Evolutionary conservation across 495 filamentous ascomycete genomes (phyloP).

Genomic region (Cairneyella variabilis): DNA sequence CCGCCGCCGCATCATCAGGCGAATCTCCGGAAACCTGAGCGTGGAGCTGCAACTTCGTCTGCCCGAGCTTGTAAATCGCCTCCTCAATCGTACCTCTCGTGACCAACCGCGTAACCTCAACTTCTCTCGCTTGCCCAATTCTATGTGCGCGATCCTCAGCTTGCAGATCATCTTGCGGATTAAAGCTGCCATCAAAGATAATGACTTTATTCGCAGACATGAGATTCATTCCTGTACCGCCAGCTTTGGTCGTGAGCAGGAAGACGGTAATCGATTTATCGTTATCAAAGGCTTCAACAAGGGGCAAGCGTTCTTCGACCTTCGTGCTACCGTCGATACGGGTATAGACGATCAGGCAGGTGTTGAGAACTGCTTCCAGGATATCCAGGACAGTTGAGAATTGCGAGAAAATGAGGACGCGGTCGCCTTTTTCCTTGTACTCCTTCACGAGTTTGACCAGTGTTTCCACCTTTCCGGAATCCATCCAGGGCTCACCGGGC

Average conservation of each 20-base stretch:
- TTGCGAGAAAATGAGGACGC: conserved; percentile 84
- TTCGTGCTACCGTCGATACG: conserved; percentile 82
- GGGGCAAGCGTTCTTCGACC: conserved; percentile 75
- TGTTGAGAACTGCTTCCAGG: conserved; percentile 74
- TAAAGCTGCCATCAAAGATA: conserved; percentile 93
- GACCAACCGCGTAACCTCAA: conserved; percentile 80
- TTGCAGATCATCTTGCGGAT: conserved; percentile 94
- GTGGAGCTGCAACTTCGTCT: conserved; percentile 91
- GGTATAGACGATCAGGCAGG: conserved; percentile 67
- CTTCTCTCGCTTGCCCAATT: conserved; percentile 83
- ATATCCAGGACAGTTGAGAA: conserved; percentile 92
- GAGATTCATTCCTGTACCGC: conserved; percentile 92
- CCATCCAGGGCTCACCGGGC: conserved; percentile 77
- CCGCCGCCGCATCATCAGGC: conserved; percentile 38
- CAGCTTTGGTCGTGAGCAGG: conserved; percentile 87
- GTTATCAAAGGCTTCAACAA: conserved; percentile 81
- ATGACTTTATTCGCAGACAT: conserved; percentile 95
- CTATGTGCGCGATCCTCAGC: conserved; percentile 95
- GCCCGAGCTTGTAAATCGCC: conserved; percentile 81
- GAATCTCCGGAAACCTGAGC: conserved; percentile 70
- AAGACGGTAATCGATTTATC: conserved; percentile 82
- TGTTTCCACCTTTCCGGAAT: conserved; percentile 83
- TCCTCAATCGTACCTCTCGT: conserved; percentile 86
- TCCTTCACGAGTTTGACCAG: conserved; percentile 66
- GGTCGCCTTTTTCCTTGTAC: conserved; percentile 80